Base-by-base conservation (phyloP, 371 early-diverging fungal genomes). In the Circinella minor region DNA sequence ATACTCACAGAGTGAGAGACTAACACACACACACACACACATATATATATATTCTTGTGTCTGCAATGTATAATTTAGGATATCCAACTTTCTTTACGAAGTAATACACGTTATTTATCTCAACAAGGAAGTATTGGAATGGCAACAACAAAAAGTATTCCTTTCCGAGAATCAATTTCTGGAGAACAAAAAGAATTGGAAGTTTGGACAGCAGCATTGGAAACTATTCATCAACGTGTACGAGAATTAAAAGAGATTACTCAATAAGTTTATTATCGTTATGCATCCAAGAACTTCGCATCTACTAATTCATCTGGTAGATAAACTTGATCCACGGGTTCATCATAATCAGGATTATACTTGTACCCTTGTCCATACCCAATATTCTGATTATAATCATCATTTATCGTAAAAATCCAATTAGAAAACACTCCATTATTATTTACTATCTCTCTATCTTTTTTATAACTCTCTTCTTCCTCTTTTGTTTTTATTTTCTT, bases 321-420 rank as follows among this genome's bases (percentile, higher is more conserved):
- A 77, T 94, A 95, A 4, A 85, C 87, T 67, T 94, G 95, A 7
- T 93, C 88, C 0, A 94, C 88, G 0, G 91, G 90, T n/a, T 73
- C 90, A 10, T 84, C 83, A 66, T 83, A 91, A 69, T 89, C 91
- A 4, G 96, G 95, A 72, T 92, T 93, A 74, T 95, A 95, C 69
- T 91, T 92, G 81, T 95, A 96, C 1, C 86, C 94, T 55, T 89
- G 69, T 2, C 89, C 89, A 71, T 93, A 95, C 1, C 91, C 93
- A 39, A 95, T 70, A 43, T 93, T 80, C 78, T 88, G 51, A 15
- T 15, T 15, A 47, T 15, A 15, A 3, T 47, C 27, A 27, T 27
- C 27, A 27, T 27, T 27, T 27, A 27, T 27, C 27, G 27, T 27
- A 27, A 27, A 27, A 27, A 27, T 27, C 27, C 27, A 27, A 47